Evolutionary conservation across 148 eudicot species (phyloP).

Genomic region (Euryodendron excelsum): DNA sequence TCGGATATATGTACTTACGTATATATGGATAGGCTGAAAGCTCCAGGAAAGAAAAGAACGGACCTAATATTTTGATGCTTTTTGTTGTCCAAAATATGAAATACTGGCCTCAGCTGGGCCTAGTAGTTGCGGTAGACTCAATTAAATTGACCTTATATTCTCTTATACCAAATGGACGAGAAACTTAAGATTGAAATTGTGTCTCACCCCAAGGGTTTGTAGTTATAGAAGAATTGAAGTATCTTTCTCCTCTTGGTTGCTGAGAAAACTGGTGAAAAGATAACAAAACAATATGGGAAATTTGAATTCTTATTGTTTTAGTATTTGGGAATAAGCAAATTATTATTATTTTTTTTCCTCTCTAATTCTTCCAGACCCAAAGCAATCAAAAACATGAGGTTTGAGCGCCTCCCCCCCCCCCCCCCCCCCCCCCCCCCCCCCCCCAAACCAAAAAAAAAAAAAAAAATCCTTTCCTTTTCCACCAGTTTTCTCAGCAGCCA

Average conservation of each 20-base stretch:
- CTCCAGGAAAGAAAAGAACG: background rate
- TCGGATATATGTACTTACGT: background rate
- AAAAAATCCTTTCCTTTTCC: background rate
- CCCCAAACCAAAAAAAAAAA: no score
- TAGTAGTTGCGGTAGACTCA: background rate
- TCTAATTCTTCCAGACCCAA: background rate
- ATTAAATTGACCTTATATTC: background rate
- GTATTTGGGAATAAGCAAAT: background rate
- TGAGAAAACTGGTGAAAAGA: background rate
- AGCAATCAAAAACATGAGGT: background rate
- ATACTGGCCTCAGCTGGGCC: background rate
- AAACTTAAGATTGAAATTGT: background rate
- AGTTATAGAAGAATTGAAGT: background rate
- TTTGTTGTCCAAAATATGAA: background rate
- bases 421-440: no score
- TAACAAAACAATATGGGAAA: background rate
- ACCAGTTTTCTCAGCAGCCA: background rate
- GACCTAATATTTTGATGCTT: no score
- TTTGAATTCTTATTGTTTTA: no score
- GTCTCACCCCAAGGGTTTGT: background rate
- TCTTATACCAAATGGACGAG: background rate
- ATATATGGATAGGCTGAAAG: background rate
- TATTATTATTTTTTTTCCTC: background rate
- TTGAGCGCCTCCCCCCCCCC: background rate
- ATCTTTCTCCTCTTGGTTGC: background rate